A percentile compares a stretch with the other conserved stretches of the same genome.
phyloP scores from a whole-genome alignment of 1,139 yeast genomes.

The Suhomyces bribrorum region DNA sequence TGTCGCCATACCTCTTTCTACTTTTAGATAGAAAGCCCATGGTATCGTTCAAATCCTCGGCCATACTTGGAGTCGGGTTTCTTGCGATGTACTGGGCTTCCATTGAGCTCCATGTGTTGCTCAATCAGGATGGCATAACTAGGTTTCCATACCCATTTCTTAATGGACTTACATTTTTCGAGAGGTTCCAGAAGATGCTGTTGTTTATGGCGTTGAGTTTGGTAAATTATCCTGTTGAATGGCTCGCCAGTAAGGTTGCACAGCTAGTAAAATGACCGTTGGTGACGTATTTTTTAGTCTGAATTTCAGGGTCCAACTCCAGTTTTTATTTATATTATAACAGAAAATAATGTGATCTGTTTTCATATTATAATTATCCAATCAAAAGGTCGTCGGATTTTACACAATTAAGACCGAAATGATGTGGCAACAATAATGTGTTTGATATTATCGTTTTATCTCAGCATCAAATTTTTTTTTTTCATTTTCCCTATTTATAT shows the following conservation, averaged over 20 bases:
- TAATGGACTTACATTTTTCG: constrained; percentile 9
- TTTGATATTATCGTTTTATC: too few relatives aligned
- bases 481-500: too few relatives aligned
- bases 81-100: constrained; percentile 9
- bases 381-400: too few relatives aligned
- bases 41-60: constrained; percentile 5
- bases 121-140: constrained; percentile 13
- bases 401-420: too few relatives aligned
- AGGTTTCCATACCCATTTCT: constrained; percentile 25
- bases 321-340: too few relatives aligned
- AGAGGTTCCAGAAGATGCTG: constrained; percentile 12
- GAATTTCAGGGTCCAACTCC: too few relatives aligned
- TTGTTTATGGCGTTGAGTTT: constrained; percentile 7
- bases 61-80: constrained; percentile 3
- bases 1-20: constrained; percentile 23
- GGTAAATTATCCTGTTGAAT: constrained; percentile 4
- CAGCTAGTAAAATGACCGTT: too few relatives aligned
- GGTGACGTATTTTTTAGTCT: too few relatives aligned
- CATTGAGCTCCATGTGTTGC: constrained; percentile 12
- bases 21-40: constrained; percentile 10
- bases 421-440: too few relatives aligned
- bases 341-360: not conserved
- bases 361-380: too few relatives aligned
- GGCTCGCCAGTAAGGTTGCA: not conserved
- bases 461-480: too few relatives aligned